phyloP scores from a whole-genome alignment of 2,329 filamentous ascomycete species.

The Apiospora phragmitis region DNA sequence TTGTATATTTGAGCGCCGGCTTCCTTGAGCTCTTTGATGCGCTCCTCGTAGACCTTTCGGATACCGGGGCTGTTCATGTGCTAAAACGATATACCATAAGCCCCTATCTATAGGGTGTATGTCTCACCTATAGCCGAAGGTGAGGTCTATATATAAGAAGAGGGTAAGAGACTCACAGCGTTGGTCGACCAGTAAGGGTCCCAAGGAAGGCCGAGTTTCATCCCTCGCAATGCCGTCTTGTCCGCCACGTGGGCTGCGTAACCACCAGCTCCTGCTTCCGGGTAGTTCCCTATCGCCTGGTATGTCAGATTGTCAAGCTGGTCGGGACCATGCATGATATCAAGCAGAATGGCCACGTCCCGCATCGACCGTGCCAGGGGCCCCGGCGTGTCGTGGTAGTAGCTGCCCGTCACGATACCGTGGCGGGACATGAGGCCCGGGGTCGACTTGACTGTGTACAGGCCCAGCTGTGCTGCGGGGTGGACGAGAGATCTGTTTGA shows the following conservation, averaged over 20 bases:
- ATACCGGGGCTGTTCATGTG: not conserved
- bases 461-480: constrained; percentile 21
- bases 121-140: no score
- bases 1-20: not conserved
- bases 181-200: not conserved
- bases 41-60: not conserved
- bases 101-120: no score
- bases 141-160: no score
- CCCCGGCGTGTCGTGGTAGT: constrained; percentile 30
- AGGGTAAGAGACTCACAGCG: not conserved
- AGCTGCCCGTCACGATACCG: constrained; percentile 29
- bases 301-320: not conserved
- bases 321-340: constrained; percentile 25
- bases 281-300: not conserved
- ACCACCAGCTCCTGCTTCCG: not conserved
- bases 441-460: constrained; percentile 16
- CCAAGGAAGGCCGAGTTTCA: not conserved
- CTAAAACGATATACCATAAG: not conserved
- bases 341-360: constrained; percentile 31
- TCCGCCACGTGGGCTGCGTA: not conserved
- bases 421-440: constrained; percentile 23
- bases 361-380: constrained; percentile 31
- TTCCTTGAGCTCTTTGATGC: not conserved
- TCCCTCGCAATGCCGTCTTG: not conserved
- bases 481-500: constrained; percentile 17